Conservation (phyloP, 192 early-diverging fungal genomes). For the Endogone sp. region DNA sequence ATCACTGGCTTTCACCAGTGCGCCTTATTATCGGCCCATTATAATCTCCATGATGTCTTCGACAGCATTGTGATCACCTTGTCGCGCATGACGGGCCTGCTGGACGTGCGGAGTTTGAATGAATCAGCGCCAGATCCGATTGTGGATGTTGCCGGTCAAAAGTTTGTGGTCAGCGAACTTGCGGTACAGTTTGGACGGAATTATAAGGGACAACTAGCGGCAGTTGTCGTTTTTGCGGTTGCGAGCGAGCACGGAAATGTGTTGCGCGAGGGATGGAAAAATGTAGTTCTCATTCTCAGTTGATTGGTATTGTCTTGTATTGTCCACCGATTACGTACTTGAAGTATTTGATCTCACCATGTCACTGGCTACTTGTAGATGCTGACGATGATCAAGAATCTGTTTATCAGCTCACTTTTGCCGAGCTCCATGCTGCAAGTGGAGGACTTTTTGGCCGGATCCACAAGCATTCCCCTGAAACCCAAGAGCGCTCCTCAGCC, state of each 20-base stretch:
- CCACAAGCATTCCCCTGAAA: conserved; percentile 62
- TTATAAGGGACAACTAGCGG: conserved; percentile 85
- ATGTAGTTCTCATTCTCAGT: conserved; percentile 44
- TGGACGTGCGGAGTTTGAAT: conserved; percentile 21
- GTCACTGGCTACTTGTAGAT: conserved; percentile 33
- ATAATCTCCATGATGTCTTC: conserved; percentile 69
- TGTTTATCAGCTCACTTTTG: conserved; percentile 75
- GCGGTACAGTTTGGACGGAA: conserved; percentile 86
- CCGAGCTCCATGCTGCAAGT: conserved; percentile 61
- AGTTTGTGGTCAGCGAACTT: conserved; percentile 55
- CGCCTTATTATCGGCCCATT: conserved; percentile 67
- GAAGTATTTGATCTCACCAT: not conserved
- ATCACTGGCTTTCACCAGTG: conserved; percentile 76
- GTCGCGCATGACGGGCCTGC: conserved; percentile 70
- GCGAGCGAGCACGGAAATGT: conserved; percentile 61
- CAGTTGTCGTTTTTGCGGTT: conserved; percentile 83
- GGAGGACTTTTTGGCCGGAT: conserved; percentile 71
- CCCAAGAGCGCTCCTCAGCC: conserved; percentile 29
- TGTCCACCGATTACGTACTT: conserved; percentile 12
- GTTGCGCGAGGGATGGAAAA: conserved; percentile 68
- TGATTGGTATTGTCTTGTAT: conserved; percentile 25
- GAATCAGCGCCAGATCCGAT: conserved; percentile 43
- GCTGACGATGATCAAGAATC: conserved; percentile 66
- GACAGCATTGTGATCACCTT: conserved; percentile 76
- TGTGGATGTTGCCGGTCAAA: conserved; percentile 37